Evolutionary conservation across 345 rosid species (phyloP), one percentile per base, ranked within the genome.

Genomic region (Anastatica hierochuntica): DNA sequence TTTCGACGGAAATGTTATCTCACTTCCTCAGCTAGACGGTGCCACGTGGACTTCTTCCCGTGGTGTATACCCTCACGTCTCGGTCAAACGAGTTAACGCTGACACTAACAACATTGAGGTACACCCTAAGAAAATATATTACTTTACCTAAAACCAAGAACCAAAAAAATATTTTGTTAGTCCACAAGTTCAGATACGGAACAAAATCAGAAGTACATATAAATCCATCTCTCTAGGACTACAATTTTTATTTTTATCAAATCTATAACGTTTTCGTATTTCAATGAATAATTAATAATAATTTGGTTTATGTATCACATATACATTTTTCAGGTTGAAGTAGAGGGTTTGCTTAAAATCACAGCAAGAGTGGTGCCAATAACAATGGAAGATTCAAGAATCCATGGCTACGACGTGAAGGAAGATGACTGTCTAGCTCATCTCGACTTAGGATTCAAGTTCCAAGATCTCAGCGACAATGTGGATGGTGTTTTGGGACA

Each of bases 361-460:
- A 73, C 72, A 12, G 79, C 81, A 12, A 71, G 63, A 40, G 87
- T 78, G 18, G 75, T 76, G 1, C 81, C 82, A 1, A 80, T 78
- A 43, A 80, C 82, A 0, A 66, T 72, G 57, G 63, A 73, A 46
- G 87, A 83, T 15, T 78, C 81, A 10, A 65, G 73, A 68, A 66
- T 77, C 53, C 85, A 73, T 62, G 72, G 75, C 53, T 83, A 78
- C 36, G 79, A 76, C 31, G 72, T 84, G 14, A 64, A 71, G 2
- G 62, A 66, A 29, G 81, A 80, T 10, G 86, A 83, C 42, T 79
- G 82, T 52, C 77, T 79, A 26, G 81, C 84, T 49, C 92, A 81
- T 57, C 73, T 86, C 15, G 88, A 86, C 54, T 54, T 83, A 11
- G 71, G 84, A 13, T 83, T 86, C 63, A 77, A 76, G 59, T 80